Evolutionary conservation across 1,284 basidiomycete genomes (phyloP), one percentile per base, ranked within the genome.

Genomic region (Leucoagaricus sp.): DNA sequence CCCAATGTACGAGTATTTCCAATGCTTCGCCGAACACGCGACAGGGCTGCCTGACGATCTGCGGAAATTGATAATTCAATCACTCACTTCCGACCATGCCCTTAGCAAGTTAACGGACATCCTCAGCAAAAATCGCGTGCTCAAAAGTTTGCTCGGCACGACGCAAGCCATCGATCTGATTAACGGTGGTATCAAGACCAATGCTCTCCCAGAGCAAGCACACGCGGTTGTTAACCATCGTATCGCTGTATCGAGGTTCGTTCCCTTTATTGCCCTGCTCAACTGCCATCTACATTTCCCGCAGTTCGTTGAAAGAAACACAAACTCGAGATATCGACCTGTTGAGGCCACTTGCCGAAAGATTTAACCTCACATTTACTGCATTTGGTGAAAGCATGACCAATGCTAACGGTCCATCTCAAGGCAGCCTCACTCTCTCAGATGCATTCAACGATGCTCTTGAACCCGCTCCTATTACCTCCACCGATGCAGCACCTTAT

Each of bases 141-240:
- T 74, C 52, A 72, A 72, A 44, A 77, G 76, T 57, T 63, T 83
- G 21, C 71, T 86, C 15, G 75, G 79, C 29, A 92, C 87, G 2
- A 89, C 88, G 0, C 87, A 89, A 65, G 89, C 90, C 1, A 77
- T 85, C 36, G 87, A 89, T 64, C 67, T 90, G 6, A 78, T 90
- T 40, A 65, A 74, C 6, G 88, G 87, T 2, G 88, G 89, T 15
- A 83, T 88, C 41, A 90, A 91, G 71, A 74, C 77, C 50, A 87
- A 86, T 61, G 84, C 84, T 1, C 73, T 86, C 1, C 85, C 84
- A 0, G 84, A 86, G 67, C 71, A 72, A 55, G 79, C 79, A 1
- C 77, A 70, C 60, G 82, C 82, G 4, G 66, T 82, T 17, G 74
- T 87, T 52, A 86, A 89, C 62, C 84, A 85, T 62, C 80, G 85